phyloP scores from a whole-genome alignment of 1,139 yeast species.

The Taphrina wiesneri region DNA sequence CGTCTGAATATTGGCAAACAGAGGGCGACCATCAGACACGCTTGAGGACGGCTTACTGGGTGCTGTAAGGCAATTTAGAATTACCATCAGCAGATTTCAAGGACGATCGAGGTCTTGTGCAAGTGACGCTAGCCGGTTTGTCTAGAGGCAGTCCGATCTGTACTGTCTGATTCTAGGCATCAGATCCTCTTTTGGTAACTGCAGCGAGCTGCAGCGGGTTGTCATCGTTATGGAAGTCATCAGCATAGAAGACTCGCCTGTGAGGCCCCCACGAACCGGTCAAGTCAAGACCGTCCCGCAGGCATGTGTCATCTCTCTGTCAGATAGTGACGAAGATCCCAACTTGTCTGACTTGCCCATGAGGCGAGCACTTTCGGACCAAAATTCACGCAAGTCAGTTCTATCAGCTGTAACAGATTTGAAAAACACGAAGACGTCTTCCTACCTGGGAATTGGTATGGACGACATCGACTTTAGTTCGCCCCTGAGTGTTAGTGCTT shows the following conservation, averaged over 20 bases:
- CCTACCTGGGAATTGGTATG: neutral
- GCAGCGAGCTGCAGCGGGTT: too few relatives aligned
- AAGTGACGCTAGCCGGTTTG: too few relatives aligned
- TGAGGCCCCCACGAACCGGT: neutral
- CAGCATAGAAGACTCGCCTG: neutral
- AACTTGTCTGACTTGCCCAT: neutral
- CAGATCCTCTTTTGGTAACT: too few relatives aligned
- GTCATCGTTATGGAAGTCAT: slow-evolving; percentile 10
- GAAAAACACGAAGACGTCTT: neutral
- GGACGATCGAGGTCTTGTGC: too few relatives aligned
- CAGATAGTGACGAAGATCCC: neutral
- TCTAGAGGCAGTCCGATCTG: too few relatives aligned
- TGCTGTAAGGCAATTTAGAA: too few relatives aligned
- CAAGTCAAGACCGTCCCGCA: neutral
- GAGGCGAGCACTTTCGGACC: neutral
- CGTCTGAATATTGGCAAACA: too few relatives aligned
- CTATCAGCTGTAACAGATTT: neutral
- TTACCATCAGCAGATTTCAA: too few relatives aligned
- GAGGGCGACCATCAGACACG: too few relatives aligned
- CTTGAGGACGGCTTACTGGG: too few relatives aligned
- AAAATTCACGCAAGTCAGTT: neutral
- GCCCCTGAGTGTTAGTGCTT: too few relatives aligned
- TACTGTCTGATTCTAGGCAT: too few relatives aligned
- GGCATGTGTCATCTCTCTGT: neutral
- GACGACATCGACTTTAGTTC: neutral